Conservation (phyloP, 306 rosid species). For the Vigna hirtella region DNA sequence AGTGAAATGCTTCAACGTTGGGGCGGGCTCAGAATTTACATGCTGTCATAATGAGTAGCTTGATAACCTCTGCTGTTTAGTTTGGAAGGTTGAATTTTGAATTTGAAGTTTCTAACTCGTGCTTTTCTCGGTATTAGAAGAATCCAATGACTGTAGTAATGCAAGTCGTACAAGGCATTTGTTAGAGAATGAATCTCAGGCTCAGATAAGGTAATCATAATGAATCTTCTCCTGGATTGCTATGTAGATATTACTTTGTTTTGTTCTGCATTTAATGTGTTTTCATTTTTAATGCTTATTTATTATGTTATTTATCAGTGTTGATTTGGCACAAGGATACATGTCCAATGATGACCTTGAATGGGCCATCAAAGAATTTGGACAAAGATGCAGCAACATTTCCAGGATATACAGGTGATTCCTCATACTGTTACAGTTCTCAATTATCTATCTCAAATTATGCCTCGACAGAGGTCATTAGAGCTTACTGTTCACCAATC, state of each 20-base stretch:
- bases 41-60: constrained; percentile 4
- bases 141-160: constrained; percentile 40
- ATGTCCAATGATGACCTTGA: constrained; percentile 88
- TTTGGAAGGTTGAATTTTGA: constrained; percentile 38
- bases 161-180: constrained; percentile 61
- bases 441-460: constrained; percentile 39
- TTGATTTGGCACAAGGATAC: constrained; percentile 67
- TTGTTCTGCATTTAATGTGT: constrained; percentile 14
- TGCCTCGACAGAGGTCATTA: constrained; percentile 10
- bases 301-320: constrained; percentile 38
- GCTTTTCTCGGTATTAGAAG: constrained; percentile 46
- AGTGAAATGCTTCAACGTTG: constrained; percentile 12
- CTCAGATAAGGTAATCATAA: constrained; percentile 55
- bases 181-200: constrained; percentile 50
- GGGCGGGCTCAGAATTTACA: constrained; percentile 20
- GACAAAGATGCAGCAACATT: constrained; percentile 77
- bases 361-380: constrained; percentile 65
- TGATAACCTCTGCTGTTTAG: background rate
- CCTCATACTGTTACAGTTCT: constrained; percentile 37
- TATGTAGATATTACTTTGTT: constrained; percentile 10
- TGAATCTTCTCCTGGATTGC: constrained; percentile 11
- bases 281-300: background rate
- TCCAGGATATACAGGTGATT: constrained; percentile 94
- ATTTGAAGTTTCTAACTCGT: constrained; percentile 43
- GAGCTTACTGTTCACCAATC: background rate